A percentile compares a stretch with the other conserved stretches of the same genome.
Conservation (phyloP, 1,284 basidiomycete genomes). For the Ganoderma boninense region DNA sequence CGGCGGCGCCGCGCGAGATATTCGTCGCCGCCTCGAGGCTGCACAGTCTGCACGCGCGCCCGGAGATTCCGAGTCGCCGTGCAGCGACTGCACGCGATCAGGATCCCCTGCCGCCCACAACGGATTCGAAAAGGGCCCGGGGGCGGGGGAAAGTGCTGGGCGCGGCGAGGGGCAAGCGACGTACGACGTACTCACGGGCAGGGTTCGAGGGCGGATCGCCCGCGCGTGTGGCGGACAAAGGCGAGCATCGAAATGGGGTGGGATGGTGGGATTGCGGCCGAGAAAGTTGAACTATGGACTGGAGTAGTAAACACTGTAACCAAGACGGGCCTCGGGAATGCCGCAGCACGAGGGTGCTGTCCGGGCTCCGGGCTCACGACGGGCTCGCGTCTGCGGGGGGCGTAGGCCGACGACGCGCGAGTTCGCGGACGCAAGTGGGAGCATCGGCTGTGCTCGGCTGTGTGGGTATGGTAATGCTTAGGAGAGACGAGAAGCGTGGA, state of each 20-base stretch:
- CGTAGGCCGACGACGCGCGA: not conserved
- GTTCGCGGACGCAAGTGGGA: not conserved
- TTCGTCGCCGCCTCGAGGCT: conserved; percentile 1
- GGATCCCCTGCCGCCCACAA: conserved; percentile 1
- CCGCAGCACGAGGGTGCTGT: not conserved
- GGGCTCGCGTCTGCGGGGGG: not conserved
- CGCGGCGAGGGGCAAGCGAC: not conserved
- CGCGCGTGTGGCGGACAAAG: not conserved
- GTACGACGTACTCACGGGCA: not conserved
- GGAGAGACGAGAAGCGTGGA: not conserved
- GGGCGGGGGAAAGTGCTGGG: not conserved
- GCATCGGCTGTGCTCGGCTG: not conserved
- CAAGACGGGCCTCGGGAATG: not conserved
- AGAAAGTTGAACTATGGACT: not conserved
- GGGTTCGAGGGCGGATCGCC: not conserved
- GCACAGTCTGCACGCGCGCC: too few relatives aligned
- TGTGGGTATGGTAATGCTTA: too few relatives aligned
- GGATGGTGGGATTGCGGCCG: too few relatives aligned
- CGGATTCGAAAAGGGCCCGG: too few relatives aligned
- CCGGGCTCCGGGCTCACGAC: not conserved
- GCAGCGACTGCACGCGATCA: too few relatives aligned
- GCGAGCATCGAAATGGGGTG: not conserved
- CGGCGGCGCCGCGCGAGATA: not conserved
- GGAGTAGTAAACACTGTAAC: not conserved
- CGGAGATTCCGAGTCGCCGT: too few relatives aligned